Percentiles rank a stretch among this genome's conserved stretches.
These are phyloP conservation scores for Neltuma alba DNA, from an alignment of 306 rosid genomes.

Conservation along the genomic window DNA sequence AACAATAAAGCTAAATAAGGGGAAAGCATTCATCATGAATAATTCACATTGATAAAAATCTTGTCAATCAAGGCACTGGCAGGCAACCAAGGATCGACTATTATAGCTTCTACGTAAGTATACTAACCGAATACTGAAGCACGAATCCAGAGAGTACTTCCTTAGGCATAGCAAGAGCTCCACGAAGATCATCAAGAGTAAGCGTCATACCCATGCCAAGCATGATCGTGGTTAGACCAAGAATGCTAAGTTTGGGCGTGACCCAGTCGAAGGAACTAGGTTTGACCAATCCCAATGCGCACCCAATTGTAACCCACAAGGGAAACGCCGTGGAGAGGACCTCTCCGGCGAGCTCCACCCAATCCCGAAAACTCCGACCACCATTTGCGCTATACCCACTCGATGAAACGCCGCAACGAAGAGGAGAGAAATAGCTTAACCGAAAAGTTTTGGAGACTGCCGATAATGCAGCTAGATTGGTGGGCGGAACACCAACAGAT, in stretches of 20 bases:
- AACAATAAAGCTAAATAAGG: neutral
- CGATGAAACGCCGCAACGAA: conserved; percentile 68
- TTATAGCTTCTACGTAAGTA: neutral
- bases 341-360: conserved; percentile 61
- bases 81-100: neutral
- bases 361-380: conserved; percentile 52
- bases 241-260: conserved; percentile 56
- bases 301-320: conserved; percentile 79
- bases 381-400: conserved; percentile 31
- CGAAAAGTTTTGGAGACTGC: neutral
- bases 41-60: neutral
- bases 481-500: neutral
- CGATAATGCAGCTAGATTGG: neutral
- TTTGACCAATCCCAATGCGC: conserved; percentile 58
- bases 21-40: neutral
- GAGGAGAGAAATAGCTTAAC: conserved; percentile 4
- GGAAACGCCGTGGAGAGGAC: conserved; percentile 73
- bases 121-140: conserved; percentile 81
- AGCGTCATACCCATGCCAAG: conserved; percentile 98
- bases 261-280: conserved; percentile 77
- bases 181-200: conserved; percentile 79
- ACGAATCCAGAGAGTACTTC: conserved; percentile 68
- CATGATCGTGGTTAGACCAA: conserved; percentile 69
- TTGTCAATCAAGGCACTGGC: neutral
- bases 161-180: conserved; percentile 80